These are phyloP conservation scores for Tolypocladium nubicola DNA, from an alignment of 2,329 filamentous ascomycete species.

Conservation along the genomic window DNA sequence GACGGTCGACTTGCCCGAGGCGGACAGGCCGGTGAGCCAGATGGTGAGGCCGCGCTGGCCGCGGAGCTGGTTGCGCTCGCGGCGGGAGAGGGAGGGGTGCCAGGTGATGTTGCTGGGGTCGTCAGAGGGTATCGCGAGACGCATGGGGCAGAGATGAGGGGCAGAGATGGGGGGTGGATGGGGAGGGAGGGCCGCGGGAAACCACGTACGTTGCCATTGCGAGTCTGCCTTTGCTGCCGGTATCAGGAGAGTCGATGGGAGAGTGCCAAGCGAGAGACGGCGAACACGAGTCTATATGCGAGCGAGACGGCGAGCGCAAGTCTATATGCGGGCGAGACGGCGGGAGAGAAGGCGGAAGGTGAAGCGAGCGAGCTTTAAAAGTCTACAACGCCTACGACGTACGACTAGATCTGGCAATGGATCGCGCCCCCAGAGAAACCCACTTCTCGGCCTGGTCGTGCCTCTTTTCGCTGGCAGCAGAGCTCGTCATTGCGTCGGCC, in stretches of 20 bases:
- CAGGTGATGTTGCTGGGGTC: conserved; percentile 72
- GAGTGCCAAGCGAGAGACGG: neutral
- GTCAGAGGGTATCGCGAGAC: neutral
- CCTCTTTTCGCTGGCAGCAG: neutral
- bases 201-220: conserved; percentile 10
- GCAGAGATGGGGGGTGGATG: neutral
- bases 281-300: too few species aligned
- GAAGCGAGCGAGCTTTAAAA: neutral
- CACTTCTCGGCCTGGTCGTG: neutral
- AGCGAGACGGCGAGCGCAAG: neutral
- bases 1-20: conserved; percentile 94
- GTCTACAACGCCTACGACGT: neutral
- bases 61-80: conserved; percentile 63
- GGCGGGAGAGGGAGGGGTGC: conserved; percentile 71
- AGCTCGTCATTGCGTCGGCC: neutral
- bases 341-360: neutral
- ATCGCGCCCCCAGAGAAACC: neutral
- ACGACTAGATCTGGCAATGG: neutral
- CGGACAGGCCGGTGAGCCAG: conserved; percentile 95
- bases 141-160: neutral
- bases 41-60: conserved; percentile 87
- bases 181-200: neutral
- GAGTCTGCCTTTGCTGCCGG: neutral
- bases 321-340: neutral
- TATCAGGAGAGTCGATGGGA: neutral